Evolutionary conservation across 2,329 filamentous ascomycete species (phyloP), one percentile per base, ranked within the genome.

Genomic region (Penicillium sp.): DNA sequence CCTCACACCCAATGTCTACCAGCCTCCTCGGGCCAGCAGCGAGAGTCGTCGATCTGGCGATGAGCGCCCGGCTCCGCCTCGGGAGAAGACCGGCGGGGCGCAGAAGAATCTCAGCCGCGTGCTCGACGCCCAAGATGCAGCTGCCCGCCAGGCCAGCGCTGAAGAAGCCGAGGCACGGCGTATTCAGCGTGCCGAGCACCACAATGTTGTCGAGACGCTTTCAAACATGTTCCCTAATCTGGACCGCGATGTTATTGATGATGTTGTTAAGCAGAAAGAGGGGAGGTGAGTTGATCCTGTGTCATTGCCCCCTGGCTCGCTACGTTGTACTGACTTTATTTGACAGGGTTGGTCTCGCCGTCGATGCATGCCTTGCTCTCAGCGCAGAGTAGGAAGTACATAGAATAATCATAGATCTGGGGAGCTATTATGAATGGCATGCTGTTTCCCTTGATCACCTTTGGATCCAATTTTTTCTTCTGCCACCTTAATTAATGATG

Each of bases 161-260:
- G 94, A 98, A 75, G 86, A 86, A 6, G 94, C 94, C 10, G 91
- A 99, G 74, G 94, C 94, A 7, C 86, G 92, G 65, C 83, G 90
- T 15, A 86, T 98, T 61, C 88, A 95, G 67, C 83, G 88, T 38
- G 88, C 89, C 57, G 95, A 99, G 81, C 93, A 98, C 76, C 83
- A 86, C 55, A 94, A 92, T 68, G 88, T 99, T 7, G 94, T 98
- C 2, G 95, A 98, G 78, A 98, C 95, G 38, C 79, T 99, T 58
- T 88, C 91, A 50, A 90, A 92, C 68, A 99, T 99, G 95, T 99
- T 99, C 75, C 95, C 95, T 0, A 92, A 96, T 72, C 81, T 99
- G 53, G 95, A 99, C 75, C 87, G 88, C 70, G 96, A 99, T 51
- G 85, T 99, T 39, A 98, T 99, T 72, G 93, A 93, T 70, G 95